Evolutionary conservation across 495 filamentous ascomycete genomes (phyloP), one percentile per base, ranked within the genome.

Genomic region (Aspergillus sclerotioniger): DNA sequence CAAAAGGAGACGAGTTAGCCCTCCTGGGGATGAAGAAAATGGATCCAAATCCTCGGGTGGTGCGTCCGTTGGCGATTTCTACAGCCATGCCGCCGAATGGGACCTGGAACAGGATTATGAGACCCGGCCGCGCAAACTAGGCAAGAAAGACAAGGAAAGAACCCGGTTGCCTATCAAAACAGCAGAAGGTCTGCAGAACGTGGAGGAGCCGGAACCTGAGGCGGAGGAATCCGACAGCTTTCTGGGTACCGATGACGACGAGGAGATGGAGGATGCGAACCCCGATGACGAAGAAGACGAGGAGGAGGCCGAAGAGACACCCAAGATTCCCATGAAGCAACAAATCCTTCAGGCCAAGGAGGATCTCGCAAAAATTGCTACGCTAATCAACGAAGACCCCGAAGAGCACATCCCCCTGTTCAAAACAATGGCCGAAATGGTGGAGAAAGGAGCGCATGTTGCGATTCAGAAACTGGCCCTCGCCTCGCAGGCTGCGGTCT

Each of bases 31-130:
- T 7, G 72, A 69, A 49, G 67, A 74, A 6, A 67, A 71, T 15
- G 65, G 74, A 43, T 67, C 70, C 1, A 73, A 75, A 13, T 58
- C 63, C 56, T 64, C 67, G 25, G 65, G 75, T 29, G 47, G 57
- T 44, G 62, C 37, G 13, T 8, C 62, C 48, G 49, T 47, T 41
- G 68, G 57, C 53, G 73, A 77, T 29, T 78, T 78, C 48, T 68
- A 71, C 62, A 63, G 56, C 57, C 69, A 69, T 51, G 80, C 76
- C 53, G 71, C 77, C 39, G 74, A 80, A 67, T 97, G 94, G 94
- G 82, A 96, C 68, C 80, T 96, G 47, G 94, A 98, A 72, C 88
- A 97, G 62, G 84, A 87, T 64, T 98, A 98, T 78, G 92, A 96
- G 72, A 81, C 81, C 41, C 84, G 82, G 61, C 86, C 88, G 25